These are phyloP conservation scores for Wickerhamiella galacta DNA, from an alignment of 805 yeast genomes.

Conservation along the genomic window DNA sequence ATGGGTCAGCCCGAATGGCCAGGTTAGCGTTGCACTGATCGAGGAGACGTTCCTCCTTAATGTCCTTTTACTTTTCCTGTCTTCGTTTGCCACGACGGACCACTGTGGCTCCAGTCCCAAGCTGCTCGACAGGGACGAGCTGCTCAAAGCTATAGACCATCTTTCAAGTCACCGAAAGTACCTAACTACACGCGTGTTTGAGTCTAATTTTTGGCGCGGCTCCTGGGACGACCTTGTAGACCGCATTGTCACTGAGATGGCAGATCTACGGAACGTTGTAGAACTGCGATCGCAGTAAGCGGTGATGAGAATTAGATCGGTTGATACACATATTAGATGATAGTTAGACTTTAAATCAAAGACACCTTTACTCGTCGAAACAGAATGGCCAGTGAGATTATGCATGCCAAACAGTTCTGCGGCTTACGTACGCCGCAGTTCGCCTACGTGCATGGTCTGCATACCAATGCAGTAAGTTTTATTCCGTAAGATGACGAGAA, in stretches of 20 bases:
- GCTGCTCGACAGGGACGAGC: slow-evolving; percentile 32
- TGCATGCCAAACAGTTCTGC: too few relatives aligned
- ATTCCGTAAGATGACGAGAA: too few relatives aligned
- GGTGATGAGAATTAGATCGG: neutral
- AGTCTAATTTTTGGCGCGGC: slow-evolving; percentile 21
- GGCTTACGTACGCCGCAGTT: too few relatives aligned
- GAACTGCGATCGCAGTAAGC: neutral
- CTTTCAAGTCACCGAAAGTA: slow-evolving; percentile 77
- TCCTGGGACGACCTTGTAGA: slow-evolving; percentile 39
- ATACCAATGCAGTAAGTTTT: too few relatives aligned
- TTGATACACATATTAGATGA: too few relatives aligned
- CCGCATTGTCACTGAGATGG: slow-evolving; percentile 38
- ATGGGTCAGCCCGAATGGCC: slow-evolving; percentile 46
- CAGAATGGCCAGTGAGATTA: too few relatives aligned
- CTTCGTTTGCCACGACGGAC: slow-evolving; percentile 23
- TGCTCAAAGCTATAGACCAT: slow-evolving; percentile 47
- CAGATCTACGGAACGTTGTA: slow-evolving; percentile 18
- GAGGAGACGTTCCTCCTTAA: slow-evolving; percentile 58
- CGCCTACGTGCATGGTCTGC: too few relatives aligned
- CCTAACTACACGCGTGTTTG: slow-evolving; percentile 43
- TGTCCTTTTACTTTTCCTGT: slow-evolving; percentile 42
- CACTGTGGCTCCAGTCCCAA: neutral
- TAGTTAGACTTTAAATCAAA: too few relatives aligned
- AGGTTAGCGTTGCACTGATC: slow-evolving; percentile 31
- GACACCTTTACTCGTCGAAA: too few relatives aligned